A percentile compares a stretch with the other conserved stretches of the same genome.
Conservation (phyloP, 139 green algal species). For the Closterium sp. region DNA sequence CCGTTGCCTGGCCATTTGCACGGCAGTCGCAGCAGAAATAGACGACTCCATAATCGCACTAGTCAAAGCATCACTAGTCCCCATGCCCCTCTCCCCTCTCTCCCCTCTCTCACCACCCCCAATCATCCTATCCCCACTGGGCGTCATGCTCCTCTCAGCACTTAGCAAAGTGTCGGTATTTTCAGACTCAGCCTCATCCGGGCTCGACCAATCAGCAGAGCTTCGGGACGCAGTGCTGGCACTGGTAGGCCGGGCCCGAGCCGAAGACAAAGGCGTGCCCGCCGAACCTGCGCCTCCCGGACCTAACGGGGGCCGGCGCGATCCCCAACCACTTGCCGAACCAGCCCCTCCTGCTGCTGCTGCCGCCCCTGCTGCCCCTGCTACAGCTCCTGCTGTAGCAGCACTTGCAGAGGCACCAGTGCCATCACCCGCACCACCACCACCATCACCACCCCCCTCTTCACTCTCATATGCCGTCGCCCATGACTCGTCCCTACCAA, state of each 20-base stretch:
- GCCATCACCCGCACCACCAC: background rate
- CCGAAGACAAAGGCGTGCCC: background rate
- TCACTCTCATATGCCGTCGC: background rate
- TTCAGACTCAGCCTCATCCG: background rate
- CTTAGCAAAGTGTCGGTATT: background rate
- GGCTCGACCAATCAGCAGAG: background rate
- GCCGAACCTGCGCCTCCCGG: background rate
- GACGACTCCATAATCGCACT: background rate
- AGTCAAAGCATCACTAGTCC: background rate
- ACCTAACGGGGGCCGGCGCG: background rate
- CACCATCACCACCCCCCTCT: background rate
- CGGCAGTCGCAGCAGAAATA: background rate
- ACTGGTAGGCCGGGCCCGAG: background rate
- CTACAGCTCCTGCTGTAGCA: background rate
- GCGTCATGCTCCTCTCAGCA: background rate
- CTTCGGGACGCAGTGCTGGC: background rate
- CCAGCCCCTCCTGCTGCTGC: background rate
- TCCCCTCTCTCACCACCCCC: background rate
- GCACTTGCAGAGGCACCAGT: background rate
- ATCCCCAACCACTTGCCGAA: background rate
- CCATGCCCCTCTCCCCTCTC: background rate
- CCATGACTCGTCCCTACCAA: background rate
- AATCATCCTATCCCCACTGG: background rate
- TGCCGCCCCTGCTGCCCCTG: background rate
- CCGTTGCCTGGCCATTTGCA: background rate